Percentiles rank a stretch among this genome's conserved stretches.
phyloP scores from a whole-genome alignment of 306 rosid species.

The Datisca glomerata region DNA sequence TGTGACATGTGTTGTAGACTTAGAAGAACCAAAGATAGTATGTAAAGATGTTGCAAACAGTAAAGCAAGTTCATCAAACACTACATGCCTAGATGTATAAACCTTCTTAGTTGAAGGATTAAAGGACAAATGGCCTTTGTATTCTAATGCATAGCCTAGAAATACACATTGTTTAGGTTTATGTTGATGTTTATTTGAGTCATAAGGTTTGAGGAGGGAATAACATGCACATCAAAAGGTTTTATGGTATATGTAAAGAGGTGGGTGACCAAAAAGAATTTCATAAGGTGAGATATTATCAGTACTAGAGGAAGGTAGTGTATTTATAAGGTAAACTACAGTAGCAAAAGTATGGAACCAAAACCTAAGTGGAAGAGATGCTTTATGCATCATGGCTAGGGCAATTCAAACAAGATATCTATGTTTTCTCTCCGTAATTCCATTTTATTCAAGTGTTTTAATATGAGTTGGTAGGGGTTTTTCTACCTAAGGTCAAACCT shows the following conservation, averaged over 20 bases:
- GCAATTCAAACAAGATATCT: neutral
- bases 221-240: neutral
- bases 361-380: neutral
- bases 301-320: neutral
- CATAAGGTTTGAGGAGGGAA: neutral
- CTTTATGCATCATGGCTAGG: neutral
- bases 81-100: neutral
- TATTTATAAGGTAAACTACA: neutral
- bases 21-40: no score
- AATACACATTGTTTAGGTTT: neutral
- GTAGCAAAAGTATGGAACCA: neutral
- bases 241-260: neutral
- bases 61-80: neutral
- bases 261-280: no score
- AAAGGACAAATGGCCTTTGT: neutral
- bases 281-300: no score
- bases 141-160: neutral
- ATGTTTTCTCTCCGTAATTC: no score
- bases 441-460: neutral
- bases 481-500: no score
- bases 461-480: no score
- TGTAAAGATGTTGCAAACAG: no score
- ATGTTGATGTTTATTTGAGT: neutral
- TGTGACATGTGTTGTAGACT: neutral
- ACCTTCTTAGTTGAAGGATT: neutral